Evolutionary conservation across 352 stramenopile genomes (phyloP).

Genomic region (Saprolegnia parasitica): DNA sequence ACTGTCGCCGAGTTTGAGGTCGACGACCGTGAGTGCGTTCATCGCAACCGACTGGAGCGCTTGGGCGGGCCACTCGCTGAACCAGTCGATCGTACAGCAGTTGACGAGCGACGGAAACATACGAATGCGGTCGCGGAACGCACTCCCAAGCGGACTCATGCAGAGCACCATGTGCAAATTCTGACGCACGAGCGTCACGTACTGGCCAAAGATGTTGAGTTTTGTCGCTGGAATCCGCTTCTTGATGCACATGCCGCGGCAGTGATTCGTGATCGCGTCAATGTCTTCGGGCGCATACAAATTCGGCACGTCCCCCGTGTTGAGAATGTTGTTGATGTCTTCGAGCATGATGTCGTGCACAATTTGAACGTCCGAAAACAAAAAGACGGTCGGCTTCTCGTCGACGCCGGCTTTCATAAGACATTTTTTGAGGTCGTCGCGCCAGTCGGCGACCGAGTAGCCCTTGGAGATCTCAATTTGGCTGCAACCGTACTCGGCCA

Average conservation of each 20-base stretch:
- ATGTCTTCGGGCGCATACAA: constrained; percentile 90
- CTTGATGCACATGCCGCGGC: constrained; percentile 86
- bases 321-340: constrained; percentile 95
- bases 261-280: constrained; percentile 88
- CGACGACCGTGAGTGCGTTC: constrained; percentile 48
- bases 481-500: constrained; percentile 89
- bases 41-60: constrained; percentile 76
- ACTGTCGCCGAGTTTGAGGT: constrained; percentile 55
- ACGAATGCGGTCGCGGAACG: constrained; percentile 89
- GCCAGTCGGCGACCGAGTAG: constrained; percentile 90
- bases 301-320: constrained; percentile 93
- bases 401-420: constrained; percentile 90
- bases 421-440: constrained; percentile 91
- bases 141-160: constrained; percentile 87
- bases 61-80: constrained; percentile 82
- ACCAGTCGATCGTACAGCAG: constrained; percentile 88
- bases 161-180: constrained; percentile 91
- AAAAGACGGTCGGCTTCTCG: constrained; percentile 89
- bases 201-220: constrained; percentile 93
- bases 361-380: constrained; percentile 95
- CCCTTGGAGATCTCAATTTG: constrained; percentile 94
- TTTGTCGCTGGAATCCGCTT: constrained; percentile 89
- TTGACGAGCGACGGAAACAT: constrained; percentile 89
- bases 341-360: constrained; percentile 94
- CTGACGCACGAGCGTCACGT: constrained; percentile 86